Percentiles rank a stretch among this genome's conserved stretches.
Evolutionary conservation across 2,329 filamentous ascomycete species (phyloP).

Genomic region (Aquanectria penicillioides): DNA sequence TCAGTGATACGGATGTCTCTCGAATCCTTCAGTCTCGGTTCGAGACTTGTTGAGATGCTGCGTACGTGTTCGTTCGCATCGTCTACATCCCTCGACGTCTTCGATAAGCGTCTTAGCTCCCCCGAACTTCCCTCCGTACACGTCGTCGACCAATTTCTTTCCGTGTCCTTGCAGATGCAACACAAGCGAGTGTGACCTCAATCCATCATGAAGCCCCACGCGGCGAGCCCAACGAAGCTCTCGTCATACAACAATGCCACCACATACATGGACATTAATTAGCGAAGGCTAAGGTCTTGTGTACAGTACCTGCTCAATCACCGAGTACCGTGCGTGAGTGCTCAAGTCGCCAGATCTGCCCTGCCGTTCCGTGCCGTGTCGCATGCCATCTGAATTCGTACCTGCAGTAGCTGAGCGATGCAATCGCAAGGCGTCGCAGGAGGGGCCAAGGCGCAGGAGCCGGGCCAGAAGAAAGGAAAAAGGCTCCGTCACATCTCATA

Average conservation of each 20-base stretch:
- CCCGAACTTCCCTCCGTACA: neutral
- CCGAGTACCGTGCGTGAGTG: constrained; percentile 10
- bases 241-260: constrained; percentile 9
- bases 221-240: constrained; percentile 13
- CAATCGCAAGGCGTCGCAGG: constrained; percentile 3
- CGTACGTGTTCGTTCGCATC: constrained; percentile 31
- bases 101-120: constrained; percentile 1
- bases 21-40: constrained; percentile 22
- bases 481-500: constrained; percentile 3
- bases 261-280: neutral
- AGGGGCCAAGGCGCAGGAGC: neutral
- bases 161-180: constrained; percentile 1
- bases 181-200: constrained; percentile 18
- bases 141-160: constrained; percentile 8
- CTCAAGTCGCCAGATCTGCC: constrained; percentile 3
- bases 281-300: constrained; percentile 1
- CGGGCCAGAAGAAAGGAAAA: neutral
- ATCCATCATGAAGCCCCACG: constrained; percentile 10
- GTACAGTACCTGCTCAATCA: neutral
- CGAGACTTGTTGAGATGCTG: constrained; percentile 18
- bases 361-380: constrained; percentile 16
- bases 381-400: constrained; percentile 18
- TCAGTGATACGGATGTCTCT: constrained; percentile 21
- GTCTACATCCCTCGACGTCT: neutral
- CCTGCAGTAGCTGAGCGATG: constrained; percentile 27